Evolutionary conservation across 306 rosid genomes (phyloP).

Genomic region (apple (Malus domestica)): DNA sequence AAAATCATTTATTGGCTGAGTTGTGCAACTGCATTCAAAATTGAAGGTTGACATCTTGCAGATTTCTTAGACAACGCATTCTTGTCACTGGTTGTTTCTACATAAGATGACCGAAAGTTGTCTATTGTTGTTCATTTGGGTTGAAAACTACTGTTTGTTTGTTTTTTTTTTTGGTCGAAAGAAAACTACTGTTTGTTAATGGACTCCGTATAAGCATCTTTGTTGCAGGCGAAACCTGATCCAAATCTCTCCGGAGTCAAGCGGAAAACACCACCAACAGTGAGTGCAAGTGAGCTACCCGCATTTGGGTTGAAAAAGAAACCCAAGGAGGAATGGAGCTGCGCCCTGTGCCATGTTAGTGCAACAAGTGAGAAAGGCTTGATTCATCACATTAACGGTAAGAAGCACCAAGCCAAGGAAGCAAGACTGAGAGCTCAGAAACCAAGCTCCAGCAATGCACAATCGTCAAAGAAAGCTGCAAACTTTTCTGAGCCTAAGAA

Average conservation of each 20-base stretch:
- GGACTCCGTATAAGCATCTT: conserved; percentile 16
- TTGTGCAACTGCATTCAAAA: background rate
- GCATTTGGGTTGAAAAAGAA: conserved; percentile 29
- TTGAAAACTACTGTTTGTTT: too few relatives aligned
- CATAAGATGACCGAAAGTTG: background rate
- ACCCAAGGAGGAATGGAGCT: conserved; percentile 50
- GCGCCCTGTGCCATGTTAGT: conserved; percentile 45
- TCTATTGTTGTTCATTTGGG: background rate
- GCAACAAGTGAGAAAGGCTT: conserved; percentile 28
- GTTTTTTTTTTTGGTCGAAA: too few relatives aligned
- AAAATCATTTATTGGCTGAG: background rate
- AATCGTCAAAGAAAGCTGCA: conserved; percentile 4
- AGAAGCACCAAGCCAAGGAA: conserved; percentile 58
- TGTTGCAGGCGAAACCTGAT: conserved; percentile 56
- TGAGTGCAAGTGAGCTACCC: background rate
- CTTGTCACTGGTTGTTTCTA: background rate
- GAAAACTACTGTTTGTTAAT: background rate
- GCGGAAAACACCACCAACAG: conserved; percentile 28
- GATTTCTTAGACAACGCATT: background rate
- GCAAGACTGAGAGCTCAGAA: conserved; percentile 13
- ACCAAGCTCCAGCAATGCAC: background rate
- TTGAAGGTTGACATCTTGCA: background rate
- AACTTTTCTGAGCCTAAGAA: conserved; percentile 9
- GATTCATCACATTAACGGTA: conserved; percentile 47
- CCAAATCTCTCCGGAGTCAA: conserved; percentile 21